phyloP scores from a whole-genome alignment of 345 rosid genomes.

The Moringa oleifera region DNA sequence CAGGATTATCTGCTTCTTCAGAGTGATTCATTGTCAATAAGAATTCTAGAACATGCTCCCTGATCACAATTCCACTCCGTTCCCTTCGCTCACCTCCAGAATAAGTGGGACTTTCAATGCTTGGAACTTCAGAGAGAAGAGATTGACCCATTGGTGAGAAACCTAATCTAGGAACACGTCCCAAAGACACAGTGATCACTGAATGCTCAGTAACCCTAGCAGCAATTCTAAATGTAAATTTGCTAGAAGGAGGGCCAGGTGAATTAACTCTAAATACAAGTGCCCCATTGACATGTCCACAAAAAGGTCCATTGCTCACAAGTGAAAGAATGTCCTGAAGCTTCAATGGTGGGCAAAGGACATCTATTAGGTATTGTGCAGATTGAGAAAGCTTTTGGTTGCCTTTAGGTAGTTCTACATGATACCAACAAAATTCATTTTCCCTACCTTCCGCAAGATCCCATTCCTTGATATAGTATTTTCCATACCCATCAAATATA shows the following conservation, averaged over 20 bases:
- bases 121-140: slow-evolving; percentile 87
- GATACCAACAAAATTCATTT: slow-evolving; percentile 92
- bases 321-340: slow-evolving; percentile 92
- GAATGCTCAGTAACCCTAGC: slow-evolving; percentile 88
- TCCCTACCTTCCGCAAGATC: slow-evolving; percentile 70
- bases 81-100: slow-evolving; percentile 46
- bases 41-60: slow-evolving; percentile 96
- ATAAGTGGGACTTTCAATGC: slow-evolving; percentile 56
- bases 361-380: slow-evolving; percentile 81
- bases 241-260: slow-evolving; percentile 74
- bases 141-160: slow-evolving; percentile 80
- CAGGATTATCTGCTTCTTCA: slow-evolving; percentile 97
- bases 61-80: slow-evolving; percentile 69
- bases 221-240: slow-evolving; percentile 80
- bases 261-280: slow-evolving; percentile 96
- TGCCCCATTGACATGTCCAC: slow-evolving; percentile 84
- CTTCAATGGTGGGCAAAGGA: slow-evolving; percentile 91
- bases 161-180: slow-evolving; percentile 85
- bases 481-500: slow-evolving; percentile 75
- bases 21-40: slow-evolving; percentile 95
- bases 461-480: slow-evolving; percentile 70
- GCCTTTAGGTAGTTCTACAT: slow-evolving; percentile 82
- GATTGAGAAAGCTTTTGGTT: slow-evolving; percentile 75
- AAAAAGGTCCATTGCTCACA: slow-evolving; percentile 94
- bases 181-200: slow-evolving; percentile 87